Base-by-base conservation (phyloP, 2,329 filamentous ascomycete genomes). In the Stagonosporopsis chrysanthemi region DNA sequence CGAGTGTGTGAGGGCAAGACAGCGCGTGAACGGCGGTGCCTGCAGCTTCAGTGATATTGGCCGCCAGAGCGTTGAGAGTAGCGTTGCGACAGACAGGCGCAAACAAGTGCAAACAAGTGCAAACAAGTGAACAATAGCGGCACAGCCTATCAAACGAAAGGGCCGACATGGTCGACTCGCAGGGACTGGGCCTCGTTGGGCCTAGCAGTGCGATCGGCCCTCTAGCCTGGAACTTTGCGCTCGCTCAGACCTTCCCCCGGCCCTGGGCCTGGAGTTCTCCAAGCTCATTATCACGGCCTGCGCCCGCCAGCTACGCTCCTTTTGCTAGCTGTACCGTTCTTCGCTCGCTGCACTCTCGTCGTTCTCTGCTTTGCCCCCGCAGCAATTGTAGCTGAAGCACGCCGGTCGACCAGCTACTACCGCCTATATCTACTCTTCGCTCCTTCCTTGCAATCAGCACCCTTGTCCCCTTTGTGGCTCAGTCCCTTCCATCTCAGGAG, bases 191-290 rank as follows among this genome's bases (percentile, higher is more conserved):
- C 54, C 44, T 28, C 4, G 23, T 57, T 48, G 38, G 48, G 54
- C 8, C 31, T 57, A 57, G 54, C 49, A 44, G 15, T 31, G 31
- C 48, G 48, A 52, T 57, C 54, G 54, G 48, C 54, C 43, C 48
- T 48, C 47, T 57, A 57, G 47, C 42, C 38, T 52, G 59, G 58
- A 54, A 59, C 58, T 52, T 58, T 58, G 50, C 56, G 56, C 44
- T 55, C 42, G 64, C 65, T 65, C 64, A 64, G 59, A 60, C 62
- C 64, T 61, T 54, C 50, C 42, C 46, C 50, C 52, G 58, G 56
- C 52, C 58, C 48, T 51, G 59, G 57, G 50, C 41, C 58, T 54
- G 40, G 60, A 49, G 52, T 56, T 58, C 56, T 57, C 48, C 54
- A 58, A 53, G 56, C 49, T 52, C 52, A 59, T 56, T 60, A 53